Percentiles rank a stretch among this genome's conserved stretches.
These are phyloP conservation scores for Acanthamoeba quina DNA, from an alignment of 208 protist species.

Conservation along the genomic window DNA sequence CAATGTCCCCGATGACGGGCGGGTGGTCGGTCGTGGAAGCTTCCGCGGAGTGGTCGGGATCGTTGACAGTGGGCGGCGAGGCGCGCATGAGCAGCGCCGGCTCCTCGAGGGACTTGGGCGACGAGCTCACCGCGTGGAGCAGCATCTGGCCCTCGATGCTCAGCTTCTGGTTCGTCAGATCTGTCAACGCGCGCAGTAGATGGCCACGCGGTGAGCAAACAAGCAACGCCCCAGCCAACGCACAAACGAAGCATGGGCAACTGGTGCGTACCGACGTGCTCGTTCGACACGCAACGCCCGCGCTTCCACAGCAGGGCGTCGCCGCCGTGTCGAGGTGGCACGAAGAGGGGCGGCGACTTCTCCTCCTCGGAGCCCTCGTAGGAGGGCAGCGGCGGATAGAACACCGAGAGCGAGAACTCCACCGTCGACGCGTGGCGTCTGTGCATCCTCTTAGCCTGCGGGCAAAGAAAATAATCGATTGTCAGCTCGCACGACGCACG, in stretches of 20 bases:
- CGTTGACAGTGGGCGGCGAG: background rate
- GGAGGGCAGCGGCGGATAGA: constrained; percentile 61
- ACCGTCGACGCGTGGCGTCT: constrained; percentile 14
- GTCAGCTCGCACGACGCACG: too few species aligned
- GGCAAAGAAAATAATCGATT: background rate
- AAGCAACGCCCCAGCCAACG: background rate
- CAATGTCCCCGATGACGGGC: background rate
- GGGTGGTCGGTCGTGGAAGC: background rate
- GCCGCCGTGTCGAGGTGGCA: background rate
- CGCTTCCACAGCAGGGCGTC: constrained; percentile 49
- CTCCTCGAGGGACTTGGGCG: constrained; percentile 7
- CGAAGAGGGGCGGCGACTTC: constrained; percentile 53
- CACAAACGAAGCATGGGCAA: background rate
- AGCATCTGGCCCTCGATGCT: constrained; percentile 70
- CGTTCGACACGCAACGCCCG: constrained; percentile 7
- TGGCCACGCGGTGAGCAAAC: background rate
- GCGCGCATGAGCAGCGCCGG: background rate
- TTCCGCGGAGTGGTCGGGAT: background rate
- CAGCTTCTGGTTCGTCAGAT: constrained; percentile 45
- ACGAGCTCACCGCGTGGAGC: constrained; percentile 1
- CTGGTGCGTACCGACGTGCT: constrained; percentile 18
- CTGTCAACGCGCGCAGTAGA: too few species aligned
- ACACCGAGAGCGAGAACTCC: constrained; percentile 60
- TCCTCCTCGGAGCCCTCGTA: constrained; percentile 64
- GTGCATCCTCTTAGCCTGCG: background rate